Base-by-base conservation (phyloP, 2,329 filamentous ascomycete species). In the Neonectria hederae region DNA sequence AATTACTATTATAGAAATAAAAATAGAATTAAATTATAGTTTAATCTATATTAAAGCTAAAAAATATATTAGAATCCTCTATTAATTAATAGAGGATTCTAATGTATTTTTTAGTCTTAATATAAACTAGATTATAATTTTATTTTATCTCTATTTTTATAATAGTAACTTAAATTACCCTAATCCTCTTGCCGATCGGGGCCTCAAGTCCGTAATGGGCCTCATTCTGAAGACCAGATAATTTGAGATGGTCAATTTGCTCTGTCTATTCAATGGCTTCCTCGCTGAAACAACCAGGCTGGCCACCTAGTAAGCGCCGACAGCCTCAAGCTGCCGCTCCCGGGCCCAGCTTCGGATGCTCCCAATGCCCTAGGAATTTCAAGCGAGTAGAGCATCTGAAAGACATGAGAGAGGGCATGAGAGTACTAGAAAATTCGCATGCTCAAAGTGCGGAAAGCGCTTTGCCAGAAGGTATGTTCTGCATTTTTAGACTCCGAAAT, bases 361-460 rank as follows among this genome's bases (percentile, higher is more conserved):
- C 30, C 30, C 56, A 43, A 24, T 59, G 46, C 14, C 30, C 45
- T 22, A 24, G 56, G 30, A 59, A 35, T 9, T 65, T 65, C 58
- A 62, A 55, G 45, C 62, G 62, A 24, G 28, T 54, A 14, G 62
- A 65, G 46, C 62, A 65, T 11, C 28, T 65, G 21, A 59, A 54
- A 51, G 62, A 26, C 62, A 65, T 24, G 30, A 65, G 28, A 56
- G 40, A 30, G 51, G 51, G 14, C 62, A 65, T 32, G 48, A 54
- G 13, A 51, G 28, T 11, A 49, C 40, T n/a, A 52, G 49, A 21
- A 30, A 35, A 54, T 65, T 62, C 40, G 21, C 22, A 4, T 62
- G 62, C 26, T 40, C 52, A 9, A 35, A 19, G 8, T 65, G 62
- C 21, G 43, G 40, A 22, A 62, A 58, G 42, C n/a, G 52, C 21